Conservation (phyloP, 352 stramenopile genomes). For the Phytophthora melonis region DNA sequence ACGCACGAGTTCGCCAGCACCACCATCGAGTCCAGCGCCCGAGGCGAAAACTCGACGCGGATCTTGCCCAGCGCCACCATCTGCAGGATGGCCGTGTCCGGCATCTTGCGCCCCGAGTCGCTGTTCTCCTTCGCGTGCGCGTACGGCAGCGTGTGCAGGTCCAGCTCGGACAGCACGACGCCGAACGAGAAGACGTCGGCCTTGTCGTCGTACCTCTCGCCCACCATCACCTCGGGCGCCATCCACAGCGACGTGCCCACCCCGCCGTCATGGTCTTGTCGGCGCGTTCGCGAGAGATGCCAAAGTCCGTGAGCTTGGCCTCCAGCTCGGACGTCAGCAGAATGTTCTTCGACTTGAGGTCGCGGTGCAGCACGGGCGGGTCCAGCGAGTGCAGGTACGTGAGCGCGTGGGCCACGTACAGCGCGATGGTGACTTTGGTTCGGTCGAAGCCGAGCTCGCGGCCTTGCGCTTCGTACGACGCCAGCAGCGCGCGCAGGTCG, state of each 20-base stretch:
- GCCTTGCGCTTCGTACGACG: conserved; percentile 15
- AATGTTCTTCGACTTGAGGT: conserved; percentile 59
- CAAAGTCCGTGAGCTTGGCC: conserved; percentile 60
- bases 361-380: conserved; percentile 41
- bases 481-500: conserved; percentile 61
- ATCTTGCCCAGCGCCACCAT: conserved; percentile 47
- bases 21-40: conserved; percentile 25
- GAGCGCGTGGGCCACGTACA: conserved; percentile 49
- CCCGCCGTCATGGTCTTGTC: conserved; percentile 48
- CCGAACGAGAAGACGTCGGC: conserved; percentile 21
- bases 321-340: conserved; percentile 32
- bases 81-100: conserved; percentile 34
- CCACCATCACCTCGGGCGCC: conserved; percentile 35
- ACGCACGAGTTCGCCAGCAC: conserved; percentile 38
- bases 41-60: conserved; percentile 42
- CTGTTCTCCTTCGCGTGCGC: conserved; percentile 21
- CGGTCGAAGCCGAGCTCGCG: conserved; percentile 33
- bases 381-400: conserved; percentile 52
- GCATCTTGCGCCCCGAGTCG: conserved; percentile 12
- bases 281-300: conserved; percentile 35
- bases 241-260: conserved; percentile 51
- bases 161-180: conserved; percentile 34
- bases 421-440: conserved; percentile 53
- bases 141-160: conserved; percentile 35
- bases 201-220: conserved; percentile 29